These are phyloP conservation scores for Podaxis mareebaensis DNA, from an alignment of 768 basidiomycete species.

Conservation along the genomic window DNA sequence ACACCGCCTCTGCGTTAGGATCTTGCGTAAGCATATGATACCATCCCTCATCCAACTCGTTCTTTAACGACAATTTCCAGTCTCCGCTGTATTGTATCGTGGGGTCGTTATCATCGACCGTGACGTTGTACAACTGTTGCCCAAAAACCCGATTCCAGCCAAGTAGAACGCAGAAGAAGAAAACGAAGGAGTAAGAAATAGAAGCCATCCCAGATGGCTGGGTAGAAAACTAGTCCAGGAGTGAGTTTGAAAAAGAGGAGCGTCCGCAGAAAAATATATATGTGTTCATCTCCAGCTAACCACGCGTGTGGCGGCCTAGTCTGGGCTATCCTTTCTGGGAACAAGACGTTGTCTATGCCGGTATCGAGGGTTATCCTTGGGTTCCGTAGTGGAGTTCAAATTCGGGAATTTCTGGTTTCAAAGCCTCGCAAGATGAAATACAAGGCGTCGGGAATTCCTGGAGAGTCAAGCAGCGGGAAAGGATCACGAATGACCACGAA, in stretches of 20 bases:
- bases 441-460: background rate
- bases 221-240: background rate
- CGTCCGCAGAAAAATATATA: background rate
- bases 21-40: background rate
- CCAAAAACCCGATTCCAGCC: background rate
- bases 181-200: background rate
- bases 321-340: background rate
- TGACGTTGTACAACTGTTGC: constrained; percentile 7
- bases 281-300: background rate
- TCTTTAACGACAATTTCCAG: background rate
- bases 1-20: constrained; percentile 10
- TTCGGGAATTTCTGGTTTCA: background rate
- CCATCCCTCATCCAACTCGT: constrained; percentile 1
- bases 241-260: background rate
- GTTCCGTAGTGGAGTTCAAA: too few relatives aligned
- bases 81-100: background rate
- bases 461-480: background rate
- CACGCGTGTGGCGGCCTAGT: background rate
- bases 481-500: background rate
- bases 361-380: background rate
- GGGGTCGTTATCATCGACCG: constrained; percentile 12
- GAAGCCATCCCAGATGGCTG: constrained; percentile 8
- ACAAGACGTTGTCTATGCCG: background rate
- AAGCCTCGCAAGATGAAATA: background rate
- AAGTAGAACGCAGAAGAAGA: background rate